Evolutionary conservation across 2,329 filamentous ascomycete species (phyloP), one percentile per base, ranked within the genome.

Genomic region (Cercospora sp.): DNA sequence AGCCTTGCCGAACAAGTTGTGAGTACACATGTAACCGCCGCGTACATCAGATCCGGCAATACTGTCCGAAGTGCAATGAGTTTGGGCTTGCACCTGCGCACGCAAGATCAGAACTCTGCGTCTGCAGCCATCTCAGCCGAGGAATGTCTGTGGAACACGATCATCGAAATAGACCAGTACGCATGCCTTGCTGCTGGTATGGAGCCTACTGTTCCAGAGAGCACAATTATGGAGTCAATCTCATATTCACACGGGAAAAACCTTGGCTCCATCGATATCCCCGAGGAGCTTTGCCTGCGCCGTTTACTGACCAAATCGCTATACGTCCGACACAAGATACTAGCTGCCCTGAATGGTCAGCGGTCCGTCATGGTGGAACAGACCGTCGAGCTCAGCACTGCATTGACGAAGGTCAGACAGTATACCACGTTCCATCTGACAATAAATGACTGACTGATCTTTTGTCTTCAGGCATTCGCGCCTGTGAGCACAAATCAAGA

Each of bases 121-220:
- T 16, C 10, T 53, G 10, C 49, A 5, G 21, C 12, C 5, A 3
- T 3, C 13, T 26, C 24, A 8, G 49, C 10, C 9, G 24, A 55
- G 24, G 61, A 45, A 45, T 53, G 5, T 37, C 59, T 70, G n/a
- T 70, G 66, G 69, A 59, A 66, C 34, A 32, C 57, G 6, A 66
- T 71, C 13, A 45, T 65, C 7, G 69, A 71, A 10, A 28, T 71
- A 3, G 69, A 71, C 30, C 66, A 67, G 18, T 61, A 71, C 32
- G 69, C 69, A n/a, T 69, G 61, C 28, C 62, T 69, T 2, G 69
- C 69, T 10, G 66, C 69, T 21, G 66, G 69, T 1, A 66, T 69
- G 62, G 51, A 62, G 21, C 66, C 69, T 18, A 37, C 64, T 10
- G 24, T 58, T 0, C 62, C 62, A 5, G 43, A 26, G 9, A 49